Evolutionary conservation across 2,329 filamentous ascomycete species (phyloP).

Genomic region (Coniochaeta prunicola): DNA sequence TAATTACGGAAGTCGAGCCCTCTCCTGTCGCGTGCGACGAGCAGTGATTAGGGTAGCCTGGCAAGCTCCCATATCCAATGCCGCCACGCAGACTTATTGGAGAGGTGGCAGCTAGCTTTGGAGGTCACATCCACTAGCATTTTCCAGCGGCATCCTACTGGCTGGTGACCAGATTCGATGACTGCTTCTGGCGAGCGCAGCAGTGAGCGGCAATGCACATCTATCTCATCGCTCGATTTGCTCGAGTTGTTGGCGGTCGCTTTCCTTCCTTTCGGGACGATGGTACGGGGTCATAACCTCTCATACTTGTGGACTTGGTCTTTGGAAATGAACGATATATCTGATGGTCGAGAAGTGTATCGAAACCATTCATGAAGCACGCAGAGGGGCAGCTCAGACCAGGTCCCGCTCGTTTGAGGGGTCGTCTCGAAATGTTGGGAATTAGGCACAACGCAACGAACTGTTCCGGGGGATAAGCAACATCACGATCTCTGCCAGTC

Average conservation of each 20-base stretch:
- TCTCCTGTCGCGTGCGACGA: slow-evolving; percentile 9
- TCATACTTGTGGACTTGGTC: background rate
- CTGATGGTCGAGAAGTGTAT: background rate
- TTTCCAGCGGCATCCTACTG: slow-evolving; percentile 7
- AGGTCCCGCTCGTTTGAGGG: background rate
- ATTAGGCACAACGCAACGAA: background rate
- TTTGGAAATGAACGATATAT: background rate
- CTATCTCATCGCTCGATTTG: slow-evolving; percentile 2
- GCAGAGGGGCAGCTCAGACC: background rate
- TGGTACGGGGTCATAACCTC: background rate
- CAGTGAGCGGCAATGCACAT: slow-evolving; percentile 15
- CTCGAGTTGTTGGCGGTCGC: background rate
- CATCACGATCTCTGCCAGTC: slow-evolving; percentile 10
- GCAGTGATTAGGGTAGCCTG: slow-evolving; percentile 13
- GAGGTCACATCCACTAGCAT: slow-evolving; percentile 8
- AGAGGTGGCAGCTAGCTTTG: slow-evolving; percentile 2
- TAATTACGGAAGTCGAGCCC: slow-evolving; percentile 14
- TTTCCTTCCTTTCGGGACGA: background rate
- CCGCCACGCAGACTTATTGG: slow-evolving; percentile 7
- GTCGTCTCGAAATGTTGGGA: background rate
- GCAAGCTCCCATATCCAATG: slow-evolving; percentile 15
- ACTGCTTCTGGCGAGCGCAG: slow-evolving; percentile 14
- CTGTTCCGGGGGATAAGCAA: background rate
- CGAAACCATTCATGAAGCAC: background rate
- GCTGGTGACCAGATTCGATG: slow-evolving; percentile 17